Base-by-base conservation (phyloP, 2,329 filamentous ascomycete genomes). In the Sphaerulina vaccinii region DNA sequence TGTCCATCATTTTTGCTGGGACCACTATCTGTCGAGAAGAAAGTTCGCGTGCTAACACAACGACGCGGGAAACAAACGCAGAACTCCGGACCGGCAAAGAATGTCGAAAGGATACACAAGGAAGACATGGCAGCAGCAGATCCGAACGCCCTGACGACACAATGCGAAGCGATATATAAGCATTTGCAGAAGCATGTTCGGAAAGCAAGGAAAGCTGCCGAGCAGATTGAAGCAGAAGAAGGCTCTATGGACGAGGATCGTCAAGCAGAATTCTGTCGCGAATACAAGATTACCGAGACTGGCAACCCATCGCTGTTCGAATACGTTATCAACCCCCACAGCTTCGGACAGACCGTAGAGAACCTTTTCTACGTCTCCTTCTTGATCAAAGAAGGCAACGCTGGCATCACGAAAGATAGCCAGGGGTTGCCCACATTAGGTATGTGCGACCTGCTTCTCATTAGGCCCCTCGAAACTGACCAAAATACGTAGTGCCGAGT, bases 281-380 rank as follows among this genome's bases (percentile, higher is more conserved):
- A 81, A 49, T 73, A 87, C 62, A 81, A 84, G 2, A 74, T 96
- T 11, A 79, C 83, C 10, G 76, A 79, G 15, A 83, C 84, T 2
- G 85, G 84, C 1, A 88, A 88, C 13, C 81, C 96, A 3, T 83
- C 88, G 43, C 72, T 96, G 10, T 86, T 96, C 68, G 84, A 87
- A 46, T 97, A 96, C 61, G 88, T 90, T 35, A 81, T 97, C 58
- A 96, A 99, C 62, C 93, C 93, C 0, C 75, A 75, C 33, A 95
- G 90, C 0, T 99, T 97, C 64, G 89, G 89, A 0, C 93, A 99
- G 70, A 96, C 90, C 0, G 85, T 99, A 5, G 93, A 99, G 68
- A 99, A 99, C 63, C 77, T 99, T 63, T 99, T 99, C 70, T 97
- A 97, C 68, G 82, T 96, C 61, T 95, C 89, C 67, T 99, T 99